Conservation (phyloP, 768 basidiomycete genomes). For the Fistulinella prunicolor region DNA sequence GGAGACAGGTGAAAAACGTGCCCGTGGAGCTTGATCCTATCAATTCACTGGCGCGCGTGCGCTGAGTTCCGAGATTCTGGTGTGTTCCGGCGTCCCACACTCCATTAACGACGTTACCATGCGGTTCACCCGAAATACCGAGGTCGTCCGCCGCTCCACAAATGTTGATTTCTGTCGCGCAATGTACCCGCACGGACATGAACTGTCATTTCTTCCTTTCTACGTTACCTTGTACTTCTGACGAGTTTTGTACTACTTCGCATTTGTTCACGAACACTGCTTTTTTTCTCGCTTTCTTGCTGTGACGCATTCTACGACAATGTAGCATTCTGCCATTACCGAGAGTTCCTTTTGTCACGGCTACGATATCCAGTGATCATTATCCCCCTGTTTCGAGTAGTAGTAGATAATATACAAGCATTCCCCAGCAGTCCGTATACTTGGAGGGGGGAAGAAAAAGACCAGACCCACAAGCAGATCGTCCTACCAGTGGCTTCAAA, state of each 20-base stretch:
- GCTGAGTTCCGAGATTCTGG: slow-evolving; percentile 7
- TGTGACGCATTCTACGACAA: slow-evolving; percentile 21
- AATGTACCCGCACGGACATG: slow-evolving; percentile 22
- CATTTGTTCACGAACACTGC: not conserved
- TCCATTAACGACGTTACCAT: slow-evolving; percentile 2
- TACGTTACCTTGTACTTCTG: not conserved
- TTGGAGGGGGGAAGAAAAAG: not conserved
- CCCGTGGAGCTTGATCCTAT: slow-evolving; percentile 2
- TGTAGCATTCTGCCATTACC: slow-evolving; percentile 16
- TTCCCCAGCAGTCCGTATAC: not conserved
- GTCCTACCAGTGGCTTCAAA: slow-evolving; percentile 54
- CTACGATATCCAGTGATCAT: slow-evolving; percentile 16
- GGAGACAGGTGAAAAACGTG: not conserved
- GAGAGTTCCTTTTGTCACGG: slow-evolving; percentile 3
- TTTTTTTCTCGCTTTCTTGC: slow-evolving; percentile 2
- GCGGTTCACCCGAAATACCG: not conserved
- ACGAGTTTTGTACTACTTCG: not conserved
- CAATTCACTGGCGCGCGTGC: not conserved
- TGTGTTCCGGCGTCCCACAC: slow-evolving; percentile 10
- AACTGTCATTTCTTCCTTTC: not conserved
- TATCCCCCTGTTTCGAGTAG: not conserved
- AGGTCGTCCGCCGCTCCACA: not conserved
- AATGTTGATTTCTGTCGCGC: not conserved
- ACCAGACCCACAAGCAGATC: slow-evolving; percentile 49
- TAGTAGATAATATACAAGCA: slow-evolving; percentile 23